These are phyloP conservation scores for Spathaspora boniae DNA, from an alignment of 805 yeast species.

Conservation along the genomic window DNA sequence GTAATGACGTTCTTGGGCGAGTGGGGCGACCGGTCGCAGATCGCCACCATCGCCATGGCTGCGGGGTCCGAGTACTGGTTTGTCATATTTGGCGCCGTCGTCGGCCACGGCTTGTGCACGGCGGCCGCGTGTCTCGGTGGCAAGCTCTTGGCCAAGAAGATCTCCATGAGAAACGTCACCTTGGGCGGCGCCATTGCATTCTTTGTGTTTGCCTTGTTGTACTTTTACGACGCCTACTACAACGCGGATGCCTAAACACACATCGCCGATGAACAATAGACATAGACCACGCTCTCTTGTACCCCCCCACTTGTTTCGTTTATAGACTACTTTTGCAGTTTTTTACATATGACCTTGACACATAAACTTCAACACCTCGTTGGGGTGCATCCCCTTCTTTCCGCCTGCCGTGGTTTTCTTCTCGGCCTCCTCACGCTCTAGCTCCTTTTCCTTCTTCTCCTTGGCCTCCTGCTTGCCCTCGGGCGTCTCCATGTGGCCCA, in stretches of 20 bases:
- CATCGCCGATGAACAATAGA: neutral
- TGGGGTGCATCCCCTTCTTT: slow-evolving; percentile 26
- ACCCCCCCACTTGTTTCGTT: slow-evolving; percentile 1
- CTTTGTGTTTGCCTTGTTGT: slow-evolving; percentile 74
- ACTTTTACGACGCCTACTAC: slow-evolving; percentile 64
- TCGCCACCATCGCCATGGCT: slow-evolving; percentile 97
- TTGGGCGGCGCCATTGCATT: slow-evolving; percentile 88
- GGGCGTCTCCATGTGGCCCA: slow-evolving; percentile 26
- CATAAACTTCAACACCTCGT: slow-evolving; percentile 38
- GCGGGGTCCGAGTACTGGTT: slow-evolving; percentile 92
- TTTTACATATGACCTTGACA: slow-evolving; percentile 27
- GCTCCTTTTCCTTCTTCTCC: slow-evolving; percentile 18
- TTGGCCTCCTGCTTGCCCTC: slow-evolving; percentile 29
- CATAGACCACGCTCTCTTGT: slow-evolving; percentile 1
- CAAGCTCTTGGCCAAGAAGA: slow-evolving; percentile 79
- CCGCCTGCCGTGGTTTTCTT: slow-evolving; percentile 24
- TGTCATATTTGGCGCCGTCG: slow-evolving; percentile 82
- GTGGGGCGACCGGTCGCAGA: slow-evolving; percentile 99
- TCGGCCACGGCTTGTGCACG: slow-evolving; percentile 89
- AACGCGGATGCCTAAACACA: slow-evolving; percentile 14
- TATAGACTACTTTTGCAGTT: no score
- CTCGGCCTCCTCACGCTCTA: slow-evolving; percentile 24
- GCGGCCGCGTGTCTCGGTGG: slow-evolving; percentile 93
- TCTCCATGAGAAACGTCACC: slow-evolving; percentile 89
- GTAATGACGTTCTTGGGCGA: slow-evolving; percentile 96